Percentiles rank a stretch among this genome's conserved stretches.
phyloP scores from a whole-genome alignment of 2,329 filamentous ascomycete species.

The Dendrostoma leiphaemia region DNA sequence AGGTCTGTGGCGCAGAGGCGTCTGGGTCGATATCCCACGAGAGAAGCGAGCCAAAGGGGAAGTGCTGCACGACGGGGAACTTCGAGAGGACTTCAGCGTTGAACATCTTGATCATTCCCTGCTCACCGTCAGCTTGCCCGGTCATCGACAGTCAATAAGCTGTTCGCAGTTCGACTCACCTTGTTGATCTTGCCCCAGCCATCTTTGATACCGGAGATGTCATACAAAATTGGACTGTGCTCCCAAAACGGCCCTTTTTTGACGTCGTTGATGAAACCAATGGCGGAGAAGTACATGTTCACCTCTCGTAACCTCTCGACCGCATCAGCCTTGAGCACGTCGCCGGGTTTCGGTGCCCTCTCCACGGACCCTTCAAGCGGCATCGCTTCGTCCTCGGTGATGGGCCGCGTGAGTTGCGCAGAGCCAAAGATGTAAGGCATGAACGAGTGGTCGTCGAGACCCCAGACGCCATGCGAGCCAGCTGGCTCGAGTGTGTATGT shows the following conservation, averaged over 20 bases:
- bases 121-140: no score
- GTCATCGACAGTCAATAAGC: no score
- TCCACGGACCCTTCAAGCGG: constrained; percentile 77
- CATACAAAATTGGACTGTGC: constrained; percentile 90
- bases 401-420: constrained; percentile 79
- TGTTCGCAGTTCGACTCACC: no score
- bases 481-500: constrained; percentile 94
- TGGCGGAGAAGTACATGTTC: constrained; percentile 92
- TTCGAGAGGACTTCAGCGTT: constrained; percentile 94
- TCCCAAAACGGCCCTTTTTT: constrained; percentile 97
- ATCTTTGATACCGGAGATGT: constrained; percentile 85
- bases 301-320: constrained; percentile 63
- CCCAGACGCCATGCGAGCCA: constrained; percentile 96
- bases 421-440: constrained; percentile 93
- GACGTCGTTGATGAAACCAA: constrained; percentile 96
- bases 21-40: constrained; percentile 69
- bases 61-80: constrained; percentile 98
- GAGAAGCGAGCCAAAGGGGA: constrained; percentile 78
- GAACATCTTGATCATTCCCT: constrained; percentile 99
- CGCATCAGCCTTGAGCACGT: constrained; percentile 62
- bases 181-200: constrained; percentile 99
- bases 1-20: constrained; percentile 46
- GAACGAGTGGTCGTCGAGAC: constrained; percentile 96
- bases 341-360: constrained; percentile 67
- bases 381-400: constrained; percentile 60